phyloP scores from a whole-genome alignment of 768 basidiomycete genomes.

The Cantharellus cinnabarinus region DNA sequence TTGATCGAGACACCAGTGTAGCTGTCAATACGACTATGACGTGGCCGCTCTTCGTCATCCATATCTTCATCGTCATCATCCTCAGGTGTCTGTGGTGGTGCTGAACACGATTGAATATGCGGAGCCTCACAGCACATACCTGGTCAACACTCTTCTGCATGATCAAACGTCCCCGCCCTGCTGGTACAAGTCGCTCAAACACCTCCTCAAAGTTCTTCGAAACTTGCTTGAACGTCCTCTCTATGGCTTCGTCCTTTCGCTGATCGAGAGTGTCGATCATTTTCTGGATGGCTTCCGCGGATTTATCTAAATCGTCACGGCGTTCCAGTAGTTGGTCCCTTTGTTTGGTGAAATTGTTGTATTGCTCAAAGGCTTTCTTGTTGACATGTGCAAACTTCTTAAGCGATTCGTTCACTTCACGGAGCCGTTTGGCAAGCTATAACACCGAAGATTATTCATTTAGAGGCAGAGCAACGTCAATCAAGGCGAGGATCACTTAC shows the following conservation, averaged over 20 bases:
- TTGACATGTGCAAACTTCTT: conserved; percentile 98
- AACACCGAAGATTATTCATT: not conserved
- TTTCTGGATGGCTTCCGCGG: conserved; percentile 75
- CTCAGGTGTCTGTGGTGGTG: not conserved
- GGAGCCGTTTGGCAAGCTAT: conserved; percentile 85
- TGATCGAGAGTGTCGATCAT: conserved; percentile 87
- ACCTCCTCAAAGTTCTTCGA: conserved; percentile 94
- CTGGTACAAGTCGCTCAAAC: conserved; percentile 89
- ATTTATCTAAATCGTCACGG: conserved; percentile 78
- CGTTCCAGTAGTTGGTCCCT: conserved; percentile 76
- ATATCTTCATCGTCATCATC: conserved; percentile 44
- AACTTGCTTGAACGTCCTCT: conserved; percentile 95
- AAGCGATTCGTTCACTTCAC: conserved; percentile 73
- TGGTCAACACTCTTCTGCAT: conserved; percentile 85
- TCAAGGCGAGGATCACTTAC: conserved; percentile 25
- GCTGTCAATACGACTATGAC: conserved; percentile 66
- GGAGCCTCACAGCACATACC: conserved; percentile 20
- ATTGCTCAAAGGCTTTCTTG: conserved; percentile 98
- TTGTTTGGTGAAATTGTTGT: conserved; percentile 94
- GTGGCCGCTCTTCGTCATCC: conserved; percentile 53
- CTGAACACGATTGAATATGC: not conserved
- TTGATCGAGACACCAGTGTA: conserved; percentile 96
- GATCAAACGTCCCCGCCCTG: conserved; percentile 74
- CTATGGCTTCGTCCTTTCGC: conserved; percentile 96
- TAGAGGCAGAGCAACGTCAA: not conserved